Conservation (phyloP, 2,329 filamentous ascomycete genomes). For the Sarocladium brachiariae region DNA sequence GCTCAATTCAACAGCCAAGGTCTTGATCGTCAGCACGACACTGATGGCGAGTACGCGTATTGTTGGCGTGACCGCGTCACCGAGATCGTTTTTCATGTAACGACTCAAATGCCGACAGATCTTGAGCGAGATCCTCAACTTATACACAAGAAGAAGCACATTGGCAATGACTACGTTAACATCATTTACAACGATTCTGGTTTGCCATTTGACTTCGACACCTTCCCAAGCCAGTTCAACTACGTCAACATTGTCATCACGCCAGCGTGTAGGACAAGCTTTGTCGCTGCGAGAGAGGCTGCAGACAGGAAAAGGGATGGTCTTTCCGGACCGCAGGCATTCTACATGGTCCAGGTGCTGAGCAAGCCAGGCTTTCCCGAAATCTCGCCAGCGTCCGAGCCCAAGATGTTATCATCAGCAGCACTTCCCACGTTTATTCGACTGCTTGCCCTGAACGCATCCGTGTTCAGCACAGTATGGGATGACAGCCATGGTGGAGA, state of each 20-base stretch:
- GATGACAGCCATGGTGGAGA: constrained; percentile 68
- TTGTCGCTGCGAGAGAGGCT: constrained; percentile 55
- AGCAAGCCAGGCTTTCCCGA: constrained; percentile 85
- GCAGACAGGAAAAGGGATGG: constrained; percentile 10
- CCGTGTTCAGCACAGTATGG: constrained; percentile 92
- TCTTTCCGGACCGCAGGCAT: constrained; percentile 31
- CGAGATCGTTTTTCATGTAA: constrained; percentile 92
- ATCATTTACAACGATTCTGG: constrained; percentile 98
- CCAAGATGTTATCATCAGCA: constrained; percentile 79
- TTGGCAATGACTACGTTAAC: constrained; percentile 96
- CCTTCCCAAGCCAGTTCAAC: constrained; percentile 91
- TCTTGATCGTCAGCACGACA: constrained; percentile 68
- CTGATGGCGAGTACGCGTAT: constrained; percentile 81
- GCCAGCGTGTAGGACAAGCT: constrained; percentile 73
- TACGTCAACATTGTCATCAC: constrained; percentile 96
- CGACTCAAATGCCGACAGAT: constrained; percentile 95
- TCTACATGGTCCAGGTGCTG: constrained; percentile 86
- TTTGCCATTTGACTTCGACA: constrained; percentile 80
- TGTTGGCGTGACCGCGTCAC: constrained; percentile 94
- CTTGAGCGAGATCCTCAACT: constrained; percentile 67
- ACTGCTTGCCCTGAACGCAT: constrained; percentile 84
- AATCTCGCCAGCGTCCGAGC: constrained; percentile 81
- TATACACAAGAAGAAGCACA: constrained; percentile 84
- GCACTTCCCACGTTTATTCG: constrained; percentile 82
- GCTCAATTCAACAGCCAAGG: constrained; percentile 91